Conservation (phyloP, 73 alveolate species). For the Urostyla sp. region DNA sequence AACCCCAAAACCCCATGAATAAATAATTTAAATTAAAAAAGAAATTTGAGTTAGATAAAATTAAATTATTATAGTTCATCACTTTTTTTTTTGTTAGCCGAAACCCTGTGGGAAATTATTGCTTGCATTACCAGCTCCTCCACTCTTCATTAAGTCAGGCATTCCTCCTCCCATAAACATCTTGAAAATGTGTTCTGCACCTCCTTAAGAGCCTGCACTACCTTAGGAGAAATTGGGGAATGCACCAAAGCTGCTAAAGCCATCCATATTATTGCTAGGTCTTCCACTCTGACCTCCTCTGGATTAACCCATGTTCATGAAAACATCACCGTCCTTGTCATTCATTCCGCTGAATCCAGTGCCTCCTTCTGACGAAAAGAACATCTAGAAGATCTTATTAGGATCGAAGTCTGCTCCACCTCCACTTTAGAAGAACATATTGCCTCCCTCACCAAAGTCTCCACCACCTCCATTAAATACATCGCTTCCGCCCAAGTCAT, state of each 20-base stretch:
- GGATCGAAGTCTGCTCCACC: constrained; percentile 69
- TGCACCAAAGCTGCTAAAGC: constrained; percentile 5
- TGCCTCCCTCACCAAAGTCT: constrained; percentile 55
- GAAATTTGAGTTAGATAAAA: too few species aligned
- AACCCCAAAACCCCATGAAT: constrained; percentile 38
- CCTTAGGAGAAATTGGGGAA: constrained; percentile 22
- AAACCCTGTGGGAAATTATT: background rate
- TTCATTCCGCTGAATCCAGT: background rate
- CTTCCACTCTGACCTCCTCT: constrained; percentile 31
- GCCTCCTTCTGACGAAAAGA: constrained; percentile 54
- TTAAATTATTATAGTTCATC: too few species aligned
- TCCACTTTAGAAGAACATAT: too few species aligned
- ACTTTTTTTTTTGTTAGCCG: background rate
- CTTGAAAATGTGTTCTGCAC: too few species aligned
- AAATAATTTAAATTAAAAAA: too few species aligned
- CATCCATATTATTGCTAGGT: background rate
- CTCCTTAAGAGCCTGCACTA: too few species aligned
- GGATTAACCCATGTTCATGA: background rate
- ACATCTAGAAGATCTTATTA: constrained; percentile 75
- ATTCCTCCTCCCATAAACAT: background rate
- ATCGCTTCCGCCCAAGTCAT: constrained; percentile 81
- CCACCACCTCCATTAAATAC: constrained; percentile 42
- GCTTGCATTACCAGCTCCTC: background rate
- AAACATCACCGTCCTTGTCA: background rate
- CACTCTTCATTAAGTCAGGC: background rate